phyloP scores from a whole-genome alignment of 2,329 filamentous ascomycete genomes.

The Penicillium sp. region DNA sequence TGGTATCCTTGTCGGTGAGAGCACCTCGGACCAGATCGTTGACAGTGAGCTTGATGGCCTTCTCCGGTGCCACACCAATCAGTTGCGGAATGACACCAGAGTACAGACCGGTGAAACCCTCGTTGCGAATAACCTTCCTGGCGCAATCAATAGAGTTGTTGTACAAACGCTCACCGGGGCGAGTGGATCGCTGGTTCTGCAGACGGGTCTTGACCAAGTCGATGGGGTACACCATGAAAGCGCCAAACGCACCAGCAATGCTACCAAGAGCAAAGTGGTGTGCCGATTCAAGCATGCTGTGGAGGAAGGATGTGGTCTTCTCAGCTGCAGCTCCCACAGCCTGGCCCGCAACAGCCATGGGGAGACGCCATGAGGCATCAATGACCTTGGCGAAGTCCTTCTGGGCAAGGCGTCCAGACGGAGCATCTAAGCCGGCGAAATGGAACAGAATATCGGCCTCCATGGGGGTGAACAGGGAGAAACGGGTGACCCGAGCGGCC shows the following conservation, averaged over 20 bases:
- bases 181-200: conserved; percentile 88
- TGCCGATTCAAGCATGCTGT: conserved; percentile 69
- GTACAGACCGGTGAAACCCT: conserved; percentile 86
- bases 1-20: conserved; percentile 71
- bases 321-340: conserved; percentile 56
- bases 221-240: conserved; percentile 99
- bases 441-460: conserved; percentile 98
- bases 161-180: conserved; percentile 84
- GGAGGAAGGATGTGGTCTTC: conserved; percentile 58
- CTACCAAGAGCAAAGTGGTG: conserved; percentile 92
- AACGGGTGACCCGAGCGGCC: conserved; percentile 84
- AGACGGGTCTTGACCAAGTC: conserved; percentile 97
- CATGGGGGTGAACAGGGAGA: conserved; percentile 97
- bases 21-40: conserved; percentile 85
- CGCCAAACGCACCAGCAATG: conserved; percentile 91
- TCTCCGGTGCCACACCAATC: conserved; percentile 97
- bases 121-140: conserved; percentile 87
- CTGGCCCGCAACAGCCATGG: conserved; percentile 55
- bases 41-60: conserved; percentile 98
- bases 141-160: conserved; percentile 98
- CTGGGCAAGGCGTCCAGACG: conserved; percentile 79
- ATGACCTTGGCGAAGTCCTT: conserved; percentile 91
- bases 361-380: conserved; percentile 84
- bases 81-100: conserved; percentile 93
- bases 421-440: conserved; percentile 89